These are phyloP conservation scores for Globisporangium alternatum DNA, from an alignment of 352 stramenopile species.

Conservation along the genomic window DNA sequence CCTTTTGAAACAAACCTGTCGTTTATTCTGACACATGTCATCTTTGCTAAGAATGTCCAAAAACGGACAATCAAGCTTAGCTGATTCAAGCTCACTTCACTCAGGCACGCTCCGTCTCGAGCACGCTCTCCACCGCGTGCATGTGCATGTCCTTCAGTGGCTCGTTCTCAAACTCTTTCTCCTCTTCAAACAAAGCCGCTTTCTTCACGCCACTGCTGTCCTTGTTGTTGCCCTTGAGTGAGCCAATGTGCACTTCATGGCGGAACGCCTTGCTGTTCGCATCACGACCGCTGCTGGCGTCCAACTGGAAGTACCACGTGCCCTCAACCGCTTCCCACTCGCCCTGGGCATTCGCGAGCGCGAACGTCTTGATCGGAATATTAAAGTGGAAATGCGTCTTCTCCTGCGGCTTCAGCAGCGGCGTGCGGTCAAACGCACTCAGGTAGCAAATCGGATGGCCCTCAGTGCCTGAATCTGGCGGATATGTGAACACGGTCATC, in stretches of 20 bases:
- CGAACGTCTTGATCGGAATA: constrained; percentile 37
- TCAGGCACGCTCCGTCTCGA: not conserved
- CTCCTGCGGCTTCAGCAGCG: constrained; percentile 25
- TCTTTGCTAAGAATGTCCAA: not conserved
- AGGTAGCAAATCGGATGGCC: constrained; percentile 50
- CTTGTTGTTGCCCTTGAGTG: not conserved
- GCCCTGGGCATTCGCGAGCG: constrained; percentile 34
- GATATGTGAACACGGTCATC: constrained; percentile 35
- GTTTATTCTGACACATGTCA: too few relatives aligned
- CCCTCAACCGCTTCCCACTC: constrained; percentile 33
- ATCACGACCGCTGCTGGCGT: constrained; percentile 5
- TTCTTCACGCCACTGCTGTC: not conserved
- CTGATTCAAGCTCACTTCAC: not conserved
- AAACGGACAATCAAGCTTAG: not conserved
- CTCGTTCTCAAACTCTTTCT: not conserved
- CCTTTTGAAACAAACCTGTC: too few relatives aligned
- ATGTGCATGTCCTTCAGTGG: not conserved
- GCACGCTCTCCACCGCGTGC: not conserved
- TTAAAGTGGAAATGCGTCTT: constrained; percentile 28
- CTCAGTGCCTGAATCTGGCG: constrained; percentile 25
- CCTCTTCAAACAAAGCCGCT: not conserved
- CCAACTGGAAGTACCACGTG: constrained; percentile 40
- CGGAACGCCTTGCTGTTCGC: constrained; percentile 12
- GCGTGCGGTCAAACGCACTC: constrained; percentile 52
- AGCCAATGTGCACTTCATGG: constrained; percentile 26